Base-by-base conservation (phyloP, 2,329 filamentous ascomycete genomes). In the Cadophora sp. region DNA sequence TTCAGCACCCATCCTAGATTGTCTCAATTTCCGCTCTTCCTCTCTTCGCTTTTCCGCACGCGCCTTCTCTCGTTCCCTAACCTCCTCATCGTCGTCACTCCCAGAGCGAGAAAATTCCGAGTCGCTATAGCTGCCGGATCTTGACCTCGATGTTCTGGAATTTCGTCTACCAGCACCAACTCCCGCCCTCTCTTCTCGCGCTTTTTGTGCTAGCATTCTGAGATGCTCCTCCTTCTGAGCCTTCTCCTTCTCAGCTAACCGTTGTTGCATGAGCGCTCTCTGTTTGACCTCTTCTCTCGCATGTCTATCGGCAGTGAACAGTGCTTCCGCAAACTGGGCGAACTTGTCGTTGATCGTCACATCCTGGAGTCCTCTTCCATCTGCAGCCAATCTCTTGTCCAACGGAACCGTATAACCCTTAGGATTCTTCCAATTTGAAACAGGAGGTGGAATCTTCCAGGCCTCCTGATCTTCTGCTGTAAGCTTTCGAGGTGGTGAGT, bases 381-480 rank as follows among this genome's bases (percentile, higher is more conserved):
- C 95, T 9, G 96, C 95, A 22, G 96, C 96, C 74, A 99, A 82
- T 77, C 96, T 91, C 83, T 99, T 99, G 79, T 99, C 96, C 62
- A 99, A 81, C 0, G 96, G 93, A 0, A 99, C 93, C 0, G 96
- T 99, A 78, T 97, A 99, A 76, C 96, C 96, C 83, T 98, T 98
- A 0, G 95, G 93, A 79, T 99, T 99, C 87, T 99, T 99, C 96
- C 96, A 99, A 80, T 98, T 98, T 24, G 93, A 97, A 1, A 99
- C 91, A 0, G 95, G 92, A 2, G 95, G 94, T 0, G 90, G 90
- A 37, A 93, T 97, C 77, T 91, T 94, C 96, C 96, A 99, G 68
- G 92, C 93, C 79, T 98, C 96, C 80, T 98, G 95, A 75, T 99
- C 96, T 79, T 97, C 94, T 6, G 95, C 96, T 0, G 96, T 99